Base-by-base conservation (phyloP, 108 stramenopile genomes). In the Stephanodiscus minutulus region DNA sequence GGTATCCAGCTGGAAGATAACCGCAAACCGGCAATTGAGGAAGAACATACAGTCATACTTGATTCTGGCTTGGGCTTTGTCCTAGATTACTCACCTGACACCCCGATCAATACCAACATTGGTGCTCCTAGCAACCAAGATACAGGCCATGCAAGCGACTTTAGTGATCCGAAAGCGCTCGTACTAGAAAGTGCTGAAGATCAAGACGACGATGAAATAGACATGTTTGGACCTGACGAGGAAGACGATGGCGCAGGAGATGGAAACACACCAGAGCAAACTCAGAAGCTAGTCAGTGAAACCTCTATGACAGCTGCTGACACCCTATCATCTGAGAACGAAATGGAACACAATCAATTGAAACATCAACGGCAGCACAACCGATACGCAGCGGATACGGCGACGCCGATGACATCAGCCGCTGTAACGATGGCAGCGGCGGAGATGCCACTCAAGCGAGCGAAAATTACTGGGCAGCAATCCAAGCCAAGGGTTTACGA, bases 61-160 rank as follows among this genome's bases (percentile, higher is more conserved):
- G 70, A 70, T 12, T 70, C 70, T n/a, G 70, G 70, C 10, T 57
- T 70, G 39, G 58, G 41, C 3, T 70, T 70, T 52, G 46, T 58
- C 11, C 44, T 70, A 10, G 70, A 70, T 35, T 70, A 70, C 57
- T 61, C 70, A 47, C 70, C 70, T 11, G 69, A 68, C 57, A 58
- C 25, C 29, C 28, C 29, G 15, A 55, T 28, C 25, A 6, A 21
- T 25, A 9, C 27, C 27, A 27, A 24, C 7, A 13, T 55, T 11
- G 54, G 8, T 24, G 3, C 11, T 15, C 25, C 15, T 2, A 55
- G 25, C 25, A 55, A 28, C 27, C 7, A 7, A 55, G 54, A 55
- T 8, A 8, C 1, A 39, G 7, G 39, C 8, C 3, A 39, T 39
- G 11, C 8, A 39, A 39, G 9, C 9, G 3, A 4, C 5, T 8